A percentile compares a stretch with the other conserved stretches of the same genome.
These are phyloP conservation scores for Dendryphion nanum DNA, from an alignment of 2,329 filamentous ascomycete species.

Conservation along the genomic window DNA sequence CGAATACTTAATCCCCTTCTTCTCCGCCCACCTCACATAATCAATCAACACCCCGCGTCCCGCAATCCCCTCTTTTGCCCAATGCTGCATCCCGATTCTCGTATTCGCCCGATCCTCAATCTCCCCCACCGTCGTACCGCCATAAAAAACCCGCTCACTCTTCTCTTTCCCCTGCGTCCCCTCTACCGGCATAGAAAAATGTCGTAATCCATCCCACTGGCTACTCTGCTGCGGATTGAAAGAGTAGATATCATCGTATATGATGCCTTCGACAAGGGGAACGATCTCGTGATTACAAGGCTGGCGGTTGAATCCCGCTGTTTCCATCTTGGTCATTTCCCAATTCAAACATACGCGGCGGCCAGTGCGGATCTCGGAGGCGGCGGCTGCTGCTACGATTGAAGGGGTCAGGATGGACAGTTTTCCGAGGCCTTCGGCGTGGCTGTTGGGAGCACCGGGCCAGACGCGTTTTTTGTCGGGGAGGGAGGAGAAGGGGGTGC, in stretches of 20 bases:
- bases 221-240: slow-evolving; percentile 22
- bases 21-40: slow-evolving; percentile 14
- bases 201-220: slow-evolving; percentile 37
- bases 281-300: not conserved
- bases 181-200: slow-evolving; percentile 14
- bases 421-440: not conserved
- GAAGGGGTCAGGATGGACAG: not conserved
- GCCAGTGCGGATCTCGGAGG: not conserved
- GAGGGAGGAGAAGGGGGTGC: not conserved
- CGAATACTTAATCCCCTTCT: slow-evolving; percentile 12
- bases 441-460: not conserved
- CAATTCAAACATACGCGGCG: not conserved
- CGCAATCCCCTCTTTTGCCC: slow-evolving; percentile 18
- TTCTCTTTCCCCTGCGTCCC: slow-evolving; percentile 6
- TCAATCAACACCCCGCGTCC: slow-evolving; percentile 20
- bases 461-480: not conserved
- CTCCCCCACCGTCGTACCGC: slow-evolving; percentile 16
- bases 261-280: not conserved
- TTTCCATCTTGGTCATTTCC: not conserved
- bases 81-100: slow-evolving; percentile 12
- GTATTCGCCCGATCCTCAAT: slow-evolving; percentile 14
- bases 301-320: not conserved
- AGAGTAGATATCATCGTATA: not conserved
- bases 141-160: slow-evolving; percentile 16
- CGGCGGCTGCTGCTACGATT: not conserved